Conservation (phyloP, 129 eudicot genomes). For the Rutidosis leptorrhynchoides region DNA sequence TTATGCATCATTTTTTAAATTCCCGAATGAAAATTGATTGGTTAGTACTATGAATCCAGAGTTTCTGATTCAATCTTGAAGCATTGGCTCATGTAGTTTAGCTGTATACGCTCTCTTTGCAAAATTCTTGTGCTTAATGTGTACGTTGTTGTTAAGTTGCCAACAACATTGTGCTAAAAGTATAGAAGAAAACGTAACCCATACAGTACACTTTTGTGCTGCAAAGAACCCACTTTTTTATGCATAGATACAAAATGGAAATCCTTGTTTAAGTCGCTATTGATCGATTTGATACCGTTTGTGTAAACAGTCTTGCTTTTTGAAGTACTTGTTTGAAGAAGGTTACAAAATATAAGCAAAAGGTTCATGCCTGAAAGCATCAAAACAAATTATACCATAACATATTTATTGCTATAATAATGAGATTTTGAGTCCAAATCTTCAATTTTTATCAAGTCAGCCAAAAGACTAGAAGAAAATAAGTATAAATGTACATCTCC, state of each 20-base stretch:
- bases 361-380: neutral
- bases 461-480: neutral
- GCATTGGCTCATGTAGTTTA: neutral
- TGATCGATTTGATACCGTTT: too few relatives aligned
- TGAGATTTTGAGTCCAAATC: neutral
- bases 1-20: neutral
- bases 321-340: neutral
- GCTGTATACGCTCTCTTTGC: neutral
- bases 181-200: neutral
- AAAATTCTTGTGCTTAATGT: neutral
- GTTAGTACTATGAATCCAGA: neutral
- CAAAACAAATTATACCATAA: neutral
- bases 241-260: too few relatives aligned
- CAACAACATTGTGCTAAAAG: neutral
- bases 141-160: neutral
- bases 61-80: neutral
- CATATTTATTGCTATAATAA: neutral
- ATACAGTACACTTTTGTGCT: too few relatives aligned
- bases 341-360: neutral
- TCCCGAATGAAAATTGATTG: slow-evolving; percentile 7
- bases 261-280: too few relatives aligned
- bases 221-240: too few relatives aligned
- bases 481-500: too few relatives aligned
- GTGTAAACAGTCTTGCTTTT: too few relatives aligned
- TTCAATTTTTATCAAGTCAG: slow-evolving; percentile 5